These are phyloP conservation scores for Goffeauzyma gilvescens DNA, from an alignment of 768 basidiomycete genomes.

Conservation along the genomic window DNA sequence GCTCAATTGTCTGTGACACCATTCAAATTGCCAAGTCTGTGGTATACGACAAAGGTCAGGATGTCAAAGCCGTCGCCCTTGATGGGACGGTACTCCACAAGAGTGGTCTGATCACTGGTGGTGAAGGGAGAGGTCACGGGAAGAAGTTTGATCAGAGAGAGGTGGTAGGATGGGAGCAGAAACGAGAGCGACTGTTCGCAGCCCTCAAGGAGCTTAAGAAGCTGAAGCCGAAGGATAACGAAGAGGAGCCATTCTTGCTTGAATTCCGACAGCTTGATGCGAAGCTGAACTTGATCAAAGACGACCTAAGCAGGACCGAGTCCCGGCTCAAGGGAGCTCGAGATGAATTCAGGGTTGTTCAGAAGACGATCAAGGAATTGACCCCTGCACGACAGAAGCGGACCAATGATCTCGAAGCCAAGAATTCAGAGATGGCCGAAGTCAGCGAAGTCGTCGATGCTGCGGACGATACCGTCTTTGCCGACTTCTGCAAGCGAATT, in stretches of 20 bases:
- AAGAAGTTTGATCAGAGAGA: slow-evolving; percentile 94
- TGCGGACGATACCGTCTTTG: slow-evolving; percentile 64
- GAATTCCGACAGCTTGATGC: too few species aligned
- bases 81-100: slow-evolving; percentile 96
- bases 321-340: too few species aligned
- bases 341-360: too few species aligned
- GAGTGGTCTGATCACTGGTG: slow-evolving; percentile 92
- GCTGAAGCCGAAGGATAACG: slow-evolving; percentile 61
- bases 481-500: slow-evolving; percentile 6
- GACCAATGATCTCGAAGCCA: slow-evolving; percentile 12
- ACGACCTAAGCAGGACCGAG: too few species aligned
- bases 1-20: slow-evolving; percentile 81
- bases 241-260: slow-evolving; percentile 63
- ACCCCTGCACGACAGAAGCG: too few species aligned
- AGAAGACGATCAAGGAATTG: too few species aligned
- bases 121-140: slow-evolving; percentile 53
- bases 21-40: slow-evolving; percentile 82
- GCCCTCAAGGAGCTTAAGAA: slow-evolving; percentile 70
- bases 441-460: slow-evolving; percentile 45
- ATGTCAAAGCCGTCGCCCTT: slow-evolving; percentile 96
- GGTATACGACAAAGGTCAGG: slow-evolving; percentile 83
- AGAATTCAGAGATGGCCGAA: slow-evolving; percentile 40
- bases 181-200: slow-evolving; percentile 49
- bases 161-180: slow-evolving; percentile 42
- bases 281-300: slow-evolving; percentile 39